Evolutionary conservation across 805 yeast species (phyloP).

Genomic region (Dipodascopsis tothii): DNA sequence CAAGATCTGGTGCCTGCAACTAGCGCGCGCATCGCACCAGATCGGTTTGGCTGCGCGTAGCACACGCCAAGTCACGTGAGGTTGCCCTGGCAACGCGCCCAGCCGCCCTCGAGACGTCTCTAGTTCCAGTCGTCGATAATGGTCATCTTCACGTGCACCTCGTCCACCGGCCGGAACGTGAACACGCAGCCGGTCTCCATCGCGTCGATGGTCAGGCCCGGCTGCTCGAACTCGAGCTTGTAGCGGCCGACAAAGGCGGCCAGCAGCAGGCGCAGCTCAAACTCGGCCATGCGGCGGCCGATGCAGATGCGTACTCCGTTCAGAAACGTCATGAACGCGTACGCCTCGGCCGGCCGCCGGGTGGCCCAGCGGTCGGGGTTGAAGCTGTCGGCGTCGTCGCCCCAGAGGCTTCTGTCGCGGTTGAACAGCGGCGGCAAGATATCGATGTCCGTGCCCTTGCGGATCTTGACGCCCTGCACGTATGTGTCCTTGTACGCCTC

Average conservation of each 20-base stretch:
- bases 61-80: too few species aligned
- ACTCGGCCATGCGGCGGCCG: constrained; percentile 16
- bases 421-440: constrained; percentile 8
- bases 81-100: too few species aligned
- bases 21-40: too few species aligned
- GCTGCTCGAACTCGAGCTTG: constrained; percentile 6
- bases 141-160: constrained; percentile 15
- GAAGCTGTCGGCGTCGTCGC: constrained; percentile 15
- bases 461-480: constrained; percentile 4
- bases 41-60: too few species aligned
- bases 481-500: constrained; percentile 11
- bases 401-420: constrained; percentile 14
- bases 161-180: constrained; percentile 11
- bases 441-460: constrained; percentile 11
- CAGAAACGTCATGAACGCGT: constrained; percentile 14
- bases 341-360: constrained; percentile 3
- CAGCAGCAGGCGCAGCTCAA: constrained; percentile 11
- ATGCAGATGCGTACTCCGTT: constrained; percentile 19
- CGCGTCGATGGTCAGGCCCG: constrained; percentile 7
- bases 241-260: constrained; percentile 11
- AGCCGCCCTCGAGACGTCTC: too few species aligned
- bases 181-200: constrained; percentile 5
- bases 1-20: too few species aligned
- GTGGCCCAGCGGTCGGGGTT: constrained; percentile 19
- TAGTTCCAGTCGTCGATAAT: too few species aligned